These are phyloP conservation scores for Hibiscus syriacus DNA, from an alignment of 345 rosid species.

Conservation along the genomic window DNA sequence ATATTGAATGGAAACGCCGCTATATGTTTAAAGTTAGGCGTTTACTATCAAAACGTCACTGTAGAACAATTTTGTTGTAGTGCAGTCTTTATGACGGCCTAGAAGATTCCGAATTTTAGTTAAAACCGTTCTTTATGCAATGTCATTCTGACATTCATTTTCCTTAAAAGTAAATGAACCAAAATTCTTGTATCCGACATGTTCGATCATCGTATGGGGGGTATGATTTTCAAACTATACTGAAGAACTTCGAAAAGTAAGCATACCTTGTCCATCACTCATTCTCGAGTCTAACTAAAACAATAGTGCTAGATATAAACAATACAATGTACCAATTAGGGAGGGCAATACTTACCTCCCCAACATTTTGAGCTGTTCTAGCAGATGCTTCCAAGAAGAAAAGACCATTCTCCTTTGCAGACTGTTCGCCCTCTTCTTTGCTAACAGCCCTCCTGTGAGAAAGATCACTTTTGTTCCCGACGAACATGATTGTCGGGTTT, in stretches of 20 bases:
- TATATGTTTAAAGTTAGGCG: too few relatives aligned
- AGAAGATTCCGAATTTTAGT: conserved; percentile 2
- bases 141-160: neutral
- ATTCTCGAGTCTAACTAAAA: neutral
- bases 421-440: conserved; percentile 97
- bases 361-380: conserved; percentile 95
- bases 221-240: neutral
- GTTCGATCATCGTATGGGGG: neutral
- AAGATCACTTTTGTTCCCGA: conserved; percentile 92
- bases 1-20: too few relatives aligned
- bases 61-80: too few relatives aligned
- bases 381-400: conserved; percentile 95
- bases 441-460: conserved; percentile 84
- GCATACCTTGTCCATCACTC: neutral
- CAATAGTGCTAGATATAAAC: neutral
- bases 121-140: neutral
- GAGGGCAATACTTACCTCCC: conserved; percentile 48
- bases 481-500: conserved; percentile 82
- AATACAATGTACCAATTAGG: neutral
- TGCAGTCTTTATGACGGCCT: conserved; percentile 33
- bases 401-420: conserved; percentile 88
- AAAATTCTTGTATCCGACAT: neutral
- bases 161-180: neutral
- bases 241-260: neutral
- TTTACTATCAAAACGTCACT: too few relatives aligned